Base-by-base conservation (phyloP, 352 stramenopile species). In the Phytophthora constricta region DNA sequence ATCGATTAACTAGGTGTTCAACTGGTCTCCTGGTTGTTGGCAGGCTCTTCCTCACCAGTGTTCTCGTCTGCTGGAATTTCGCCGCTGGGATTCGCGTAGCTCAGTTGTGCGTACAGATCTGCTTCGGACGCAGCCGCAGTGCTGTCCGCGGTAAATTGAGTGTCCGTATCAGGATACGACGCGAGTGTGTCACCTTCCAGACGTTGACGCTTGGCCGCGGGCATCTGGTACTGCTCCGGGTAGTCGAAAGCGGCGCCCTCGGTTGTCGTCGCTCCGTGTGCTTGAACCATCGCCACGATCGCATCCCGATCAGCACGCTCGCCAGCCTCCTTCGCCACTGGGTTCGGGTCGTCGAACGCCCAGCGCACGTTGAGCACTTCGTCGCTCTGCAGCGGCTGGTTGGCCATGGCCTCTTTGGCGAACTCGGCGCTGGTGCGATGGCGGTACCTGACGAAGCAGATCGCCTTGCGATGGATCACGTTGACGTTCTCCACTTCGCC, bases 401-500 rank as follows among this genome's bases (percentile, higher is more conserved):
- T 97, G 7, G 57, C 69, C 95, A 98, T 98, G 13, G 95, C 94
- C 64, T 94, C 86, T 57, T 92, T 93, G 11, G 86, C 86, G 58
- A 95, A 95, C 65, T 94, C 86, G 49, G 79, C 93, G 65, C 73
- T 95, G 27, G 79, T 89, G 31, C 86, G 82, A 58, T 93, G 82
- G 46, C 87, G 84, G 58, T 84, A 97, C 23, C 94, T 73, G 41
- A 98, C 89, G 55, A 98, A 98, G 46, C 82, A 82, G 64, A 98
- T 97, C 17, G 84, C 90, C 54, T 97, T 77, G n/a, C 94, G 79
- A 49, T 93, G 82, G 53, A 98, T 94, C 20, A 98, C 85, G 77
- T 98, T 98, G 55, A 98, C 84, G 62, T 89, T 93, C 70, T 98
- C 95, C 9, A 98, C 85, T 71, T 98, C 95, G 17, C 95, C 95